phyloP scores from a whole-genome alignment of 208 protist species.

The Porcisia deanei region DNA sequence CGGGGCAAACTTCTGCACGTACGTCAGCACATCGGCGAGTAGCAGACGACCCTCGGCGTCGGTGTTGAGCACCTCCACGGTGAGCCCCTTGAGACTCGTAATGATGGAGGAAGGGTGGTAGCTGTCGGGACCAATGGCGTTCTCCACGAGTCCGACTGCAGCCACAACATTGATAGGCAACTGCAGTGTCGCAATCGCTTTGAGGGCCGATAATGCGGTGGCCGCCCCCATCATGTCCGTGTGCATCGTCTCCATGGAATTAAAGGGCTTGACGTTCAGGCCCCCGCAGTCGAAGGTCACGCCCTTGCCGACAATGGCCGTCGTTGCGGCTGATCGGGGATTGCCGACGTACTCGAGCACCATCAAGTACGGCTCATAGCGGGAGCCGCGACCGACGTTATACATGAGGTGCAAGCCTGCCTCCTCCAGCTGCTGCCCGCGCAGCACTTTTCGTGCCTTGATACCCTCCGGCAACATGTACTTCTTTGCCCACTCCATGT shows the following conservation, averaged over 20 bases:
- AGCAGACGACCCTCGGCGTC: constrained; percentile 93
- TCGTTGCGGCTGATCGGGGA: constrained; percentile 35
- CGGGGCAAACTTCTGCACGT: constrained; percentile 67
- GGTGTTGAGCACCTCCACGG: constrained; percentile 92
- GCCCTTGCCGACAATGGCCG: constrained; percentile 88
- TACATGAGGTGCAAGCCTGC: constrained; percentile 74
- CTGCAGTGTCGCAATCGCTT: constrained; percentile 61
- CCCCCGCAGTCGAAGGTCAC: constrained; percentile 93
- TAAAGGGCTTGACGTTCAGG: constrained; percentile 89
- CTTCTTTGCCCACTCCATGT: constrained; percentile 69
- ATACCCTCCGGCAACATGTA: constrained; percentile 48
- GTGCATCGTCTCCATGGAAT: constrained; percentile 93
- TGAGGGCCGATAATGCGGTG: constrained; percentile 72
- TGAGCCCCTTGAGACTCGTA: constrained; percentile 75
- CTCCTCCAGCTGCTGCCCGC: constrained; percentile 47
- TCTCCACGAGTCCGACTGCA: constrained; percentile 86
- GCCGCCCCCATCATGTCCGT: constrained; percentile 93
- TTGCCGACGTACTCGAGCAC: constrained; percentile 86
- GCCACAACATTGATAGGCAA: constrained; percentile 79
- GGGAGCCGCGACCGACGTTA: constrained; percentile 81
- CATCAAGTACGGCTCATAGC: constrained; percentile 70
- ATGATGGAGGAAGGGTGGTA: constrained; percentile 86
- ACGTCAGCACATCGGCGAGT: constrained; percentile 89
- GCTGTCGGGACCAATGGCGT: constrained; percentile 81
- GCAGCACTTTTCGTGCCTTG: constrained; percentile 60